phyloP scores from a whole-genome alignment of 176 grass and related monocot species.

The Avena eriantha region DNA sequence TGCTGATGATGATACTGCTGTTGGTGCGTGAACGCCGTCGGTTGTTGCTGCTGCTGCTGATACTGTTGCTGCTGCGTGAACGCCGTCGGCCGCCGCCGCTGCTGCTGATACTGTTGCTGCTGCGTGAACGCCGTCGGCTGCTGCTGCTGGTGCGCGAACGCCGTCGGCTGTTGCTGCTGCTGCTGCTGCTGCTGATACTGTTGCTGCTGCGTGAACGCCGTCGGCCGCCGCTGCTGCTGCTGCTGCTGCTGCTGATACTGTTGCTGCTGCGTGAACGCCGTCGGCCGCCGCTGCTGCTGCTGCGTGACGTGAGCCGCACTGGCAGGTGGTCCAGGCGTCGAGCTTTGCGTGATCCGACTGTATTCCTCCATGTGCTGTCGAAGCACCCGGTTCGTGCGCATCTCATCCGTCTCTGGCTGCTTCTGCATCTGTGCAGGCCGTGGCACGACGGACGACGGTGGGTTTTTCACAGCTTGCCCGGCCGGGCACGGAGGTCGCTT shows the following conservation, averaged over 20 bases:
- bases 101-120: background rate
- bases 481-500: background rate
- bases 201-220: background rate
- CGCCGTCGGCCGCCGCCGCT: background rate
- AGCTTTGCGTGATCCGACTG: background rate
- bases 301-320: background rate
- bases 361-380: background rate
- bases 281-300: background rate
- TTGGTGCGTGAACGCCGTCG: background rate
- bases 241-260: background rate
- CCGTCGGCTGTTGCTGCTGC: background rate
- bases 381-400: background rate
- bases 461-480: background rate
- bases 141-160: background rate
- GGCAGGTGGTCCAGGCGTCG: background rate
- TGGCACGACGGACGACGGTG: background rate
- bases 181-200: background rate
- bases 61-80: background rate
- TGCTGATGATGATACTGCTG: background rate
- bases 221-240: background rate
- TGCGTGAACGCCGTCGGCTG: background rate
- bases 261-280: background rate
- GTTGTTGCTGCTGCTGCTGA: background rate
- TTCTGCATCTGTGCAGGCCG: background rate
- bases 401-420: background rate